Conservation (phyloP, 352 stramenopile genomes). For the Phytophthora idaei region DNA sequence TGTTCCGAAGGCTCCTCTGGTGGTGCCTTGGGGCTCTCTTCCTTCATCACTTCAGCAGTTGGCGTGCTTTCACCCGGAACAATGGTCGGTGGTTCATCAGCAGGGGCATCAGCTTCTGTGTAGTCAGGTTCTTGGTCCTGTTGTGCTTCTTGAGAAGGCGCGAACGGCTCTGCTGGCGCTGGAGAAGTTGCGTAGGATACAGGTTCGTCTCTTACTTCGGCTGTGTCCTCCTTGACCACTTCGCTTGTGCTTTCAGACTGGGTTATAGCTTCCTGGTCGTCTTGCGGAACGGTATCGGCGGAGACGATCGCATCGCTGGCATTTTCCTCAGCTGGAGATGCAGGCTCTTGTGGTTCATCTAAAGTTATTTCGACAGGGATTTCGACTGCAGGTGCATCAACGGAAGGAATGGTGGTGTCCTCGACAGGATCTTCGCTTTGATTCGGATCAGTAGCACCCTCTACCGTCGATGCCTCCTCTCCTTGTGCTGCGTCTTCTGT, state of each 20-base stretch:
- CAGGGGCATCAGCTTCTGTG: slow-evolving; percentile 5
- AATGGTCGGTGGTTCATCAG: slow-evolving; percentile 10
- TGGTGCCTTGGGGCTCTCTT: not conserved
- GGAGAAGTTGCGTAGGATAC: not conserved
- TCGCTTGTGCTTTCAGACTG: not conserved
- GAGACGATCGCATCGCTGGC: no score
- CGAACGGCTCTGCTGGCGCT: slow-evolving; percentile 4
- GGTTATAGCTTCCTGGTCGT: not conserved
- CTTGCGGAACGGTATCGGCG: not conserved
- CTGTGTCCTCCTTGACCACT: not conserved
- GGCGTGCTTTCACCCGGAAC: not conserved
- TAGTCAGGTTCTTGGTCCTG: slow-evolving; percentile 15
- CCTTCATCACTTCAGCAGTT: not conserved
- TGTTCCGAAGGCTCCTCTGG: not conserved
- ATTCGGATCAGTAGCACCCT: not conserved
- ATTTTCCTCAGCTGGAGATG: not conserved
- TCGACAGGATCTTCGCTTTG: slow-evolving; percentile 3
- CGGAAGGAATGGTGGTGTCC: not conserved
- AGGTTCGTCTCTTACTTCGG: slow-evolving; percentile 7
- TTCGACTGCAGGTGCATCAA: slow-evolving; percentile 3
- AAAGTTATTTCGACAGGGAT: not conserved
- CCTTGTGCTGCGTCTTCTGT: not conserved
- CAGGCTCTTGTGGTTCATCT: not conserved
- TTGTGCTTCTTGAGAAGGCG: slow-evolving; percentile 7
- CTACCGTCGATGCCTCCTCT: not conserved